A percentile compares a stretch with the other conserved stretches of the same genome.
Evolutionary conservation across 192 early-diverging fungal genomes (phyloP).

Genomic region (Backusella macrospora): DNA sequence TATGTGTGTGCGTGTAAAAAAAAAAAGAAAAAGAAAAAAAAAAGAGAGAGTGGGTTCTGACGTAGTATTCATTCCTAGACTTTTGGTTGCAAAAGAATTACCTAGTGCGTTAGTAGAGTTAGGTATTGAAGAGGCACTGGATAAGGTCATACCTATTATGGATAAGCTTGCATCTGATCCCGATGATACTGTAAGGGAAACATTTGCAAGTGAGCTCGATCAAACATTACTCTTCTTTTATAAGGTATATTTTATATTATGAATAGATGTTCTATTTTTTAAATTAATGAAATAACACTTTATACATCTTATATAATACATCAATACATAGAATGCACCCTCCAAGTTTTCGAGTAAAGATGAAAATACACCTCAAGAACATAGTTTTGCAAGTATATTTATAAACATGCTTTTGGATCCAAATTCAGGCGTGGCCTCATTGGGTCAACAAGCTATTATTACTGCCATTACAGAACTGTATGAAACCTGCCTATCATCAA

Average conservation of each 20-base stretch:
- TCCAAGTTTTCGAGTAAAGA: not conserved
- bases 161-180: conserved; percentile 42
- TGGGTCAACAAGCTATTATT: conserved; percentile 49
- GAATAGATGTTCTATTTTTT: not conserved
- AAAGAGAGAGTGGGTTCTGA: not conserved
- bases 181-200: conserved; percentile 48
- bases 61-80: conserved; percentile 35
- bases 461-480: conserved; percentile 45
- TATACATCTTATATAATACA: not conserved
- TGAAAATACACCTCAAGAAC: conserved; percentile 18
- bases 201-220: conserved; percentile 48
- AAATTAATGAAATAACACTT: not conserved
- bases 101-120: conserved; percentile 39
- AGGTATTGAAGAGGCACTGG: conserved; percentile 39
- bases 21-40: not conserved
- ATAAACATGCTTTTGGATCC: conserved; percentile 55
- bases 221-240: conserved; percentile 52
- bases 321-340: conserved; percentile 17
- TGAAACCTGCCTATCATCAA: not conserved
- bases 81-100: conserved; percentile 48
- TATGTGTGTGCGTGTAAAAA: not conserved
- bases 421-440: conserved; percentile 50
- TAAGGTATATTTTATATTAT: conserved; percentile 32
- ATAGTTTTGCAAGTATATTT: conserved; percentile 49
- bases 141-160: conserved; percentile 45